These are phyloP conservation scores for Cystobasidiaceae sp. DNA, from an alignment of 1,284 basidiomycete species.

Conservation along the genomic window DNA sequence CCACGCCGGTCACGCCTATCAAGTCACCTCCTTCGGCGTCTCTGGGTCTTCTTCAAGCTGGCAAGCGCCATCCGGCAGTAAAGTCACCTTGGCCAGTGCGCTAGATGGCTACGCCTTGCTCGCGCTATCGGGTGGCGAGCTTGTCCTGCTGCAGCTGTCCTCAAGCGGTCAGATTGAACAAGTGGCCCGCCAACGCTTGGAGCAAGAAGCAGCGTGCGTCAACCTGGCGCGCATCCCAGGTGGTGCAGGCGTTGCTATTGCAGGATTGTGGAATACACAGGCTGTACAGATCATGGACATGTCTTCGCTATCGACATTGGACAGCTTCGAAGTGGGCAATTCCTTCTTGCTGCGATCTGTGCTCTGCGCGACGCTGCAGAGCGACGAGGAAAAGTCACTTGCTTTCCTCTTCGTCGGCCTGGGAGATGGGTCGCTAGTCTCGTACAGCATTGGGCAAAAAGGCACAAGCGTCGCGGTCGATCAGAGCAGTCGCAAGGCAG, in stretches of 20 bases:
- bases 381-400: background rate
- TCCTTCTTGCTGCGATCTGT: constrained; percentile 65
- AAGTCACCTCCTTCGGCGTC: constrained; percentile 62
- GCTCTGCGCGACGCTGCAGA: constrained; percentile 60
- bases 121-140: constrained; percentile 57
- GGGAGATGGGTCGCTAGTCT: constrained; percentile 69
- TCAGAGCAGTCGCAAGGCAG: constrained; percentile 51
- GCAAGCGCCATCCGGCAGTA: constrained; percentile 37
- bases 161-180: background rate
- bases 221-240: constrained; percentile 43
- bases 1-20: constrained; percentile 57
- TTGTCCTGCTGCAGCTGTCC: constrained; percentile 53
- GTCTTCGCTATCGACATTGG: constrained; percentile 48
- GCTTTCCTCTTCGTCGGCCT: constrained; percentile 67
- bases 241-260: constrained; percentile 51
- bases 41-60: constrained; percentile 28
- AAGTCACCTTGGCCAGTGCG: constrained; percentile 64
- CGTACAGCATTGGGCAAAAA: constrained; percentile 51
- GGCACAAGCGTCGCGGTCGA: constrained; percentile 43
- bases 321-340: constrained; percentile 48
- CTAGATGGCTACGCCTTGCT: constrained; percentile 62
- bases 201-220: constrained; percentile 43
- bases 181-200: constrained; percentile 26
- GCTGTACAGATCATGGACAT: constrained; percentile 59
- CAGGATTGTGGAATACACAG: constrained; percentile 72